Conservation (phyloP, 2,329 filamentous ascomycete species). For the Harringtonia aguacate region DNA sequence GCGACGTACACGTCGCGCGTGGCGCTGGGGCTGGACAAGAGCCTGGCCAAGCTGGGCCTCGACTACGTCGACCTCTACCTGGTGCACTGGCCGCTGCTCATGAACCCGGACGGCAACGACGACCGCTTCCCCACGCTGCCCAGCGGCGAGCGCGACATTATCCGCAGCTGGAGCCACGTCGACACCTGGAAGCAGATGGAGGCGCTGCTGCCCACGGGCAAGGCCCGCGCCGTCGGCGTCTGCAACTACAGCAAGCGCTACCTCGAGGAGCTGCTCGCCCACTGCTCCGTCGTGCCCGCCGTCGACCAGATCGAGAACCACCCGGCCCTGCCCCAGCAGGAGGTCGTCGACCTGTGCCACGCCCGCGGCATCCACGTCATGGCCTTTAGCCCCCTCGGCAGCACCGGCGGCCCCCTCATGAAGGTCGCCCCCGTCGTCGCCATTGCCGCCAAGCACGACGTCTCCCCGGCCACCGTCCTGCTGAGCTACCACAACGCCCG, state of each 20-base stretch:
- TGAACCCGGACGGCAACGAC: slow-evolving; percentile 69
- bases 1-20: slow-evolving; percentile 64
- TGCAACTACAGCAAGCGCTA: slow-evolving; percentile 48
- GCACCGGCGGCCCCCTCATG: slow-evolving; percentile 53
- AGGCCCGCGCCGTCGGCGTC: slow-evolving; percentile 42
- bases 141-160: slow-evolving; percentile 65
- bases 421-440: slow-evolving; percentile 51
- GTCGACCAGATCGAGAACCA: slow-evolving; percentile 69
- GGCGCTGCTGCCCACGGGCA: slow-evolving; percentile 48
- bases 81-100: slow-evolving; percentile 73
- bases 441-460: slow-evolving; percentile 52
- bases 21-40: slow-evolving; percentile 60
- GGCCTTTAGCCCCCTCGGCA: slow-evolving; percentile 59
- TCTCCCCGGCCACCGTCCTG: slow-evolving; percentile 51
- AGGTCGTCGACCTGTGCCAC: slow-evolving; percentile 59
- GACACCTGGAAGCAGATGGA: slow-evolving; percentile 73
- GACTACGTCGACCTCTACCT: slow-evolving; percentile 76
- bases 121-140: slow-evolving; percentile 64
- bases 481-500: slow-evolving; percentile 63
- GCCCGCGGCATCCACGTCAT: slow-evolving; percentile 60
- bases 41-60: slow-evolving; percentile 60
- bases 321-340: slow-evolving; percentile 59
- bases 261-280: slow-evolving; percentile 41
- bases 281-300: slow-evolving; percentile 45
- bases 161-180: slow-evolving; percentile 57